Evolutionary conservation across 345 rosid genomes (phyloP), one percentile per base, ranked within the genome.

Genomic region (Melaleuca alternifolia): DNA sequence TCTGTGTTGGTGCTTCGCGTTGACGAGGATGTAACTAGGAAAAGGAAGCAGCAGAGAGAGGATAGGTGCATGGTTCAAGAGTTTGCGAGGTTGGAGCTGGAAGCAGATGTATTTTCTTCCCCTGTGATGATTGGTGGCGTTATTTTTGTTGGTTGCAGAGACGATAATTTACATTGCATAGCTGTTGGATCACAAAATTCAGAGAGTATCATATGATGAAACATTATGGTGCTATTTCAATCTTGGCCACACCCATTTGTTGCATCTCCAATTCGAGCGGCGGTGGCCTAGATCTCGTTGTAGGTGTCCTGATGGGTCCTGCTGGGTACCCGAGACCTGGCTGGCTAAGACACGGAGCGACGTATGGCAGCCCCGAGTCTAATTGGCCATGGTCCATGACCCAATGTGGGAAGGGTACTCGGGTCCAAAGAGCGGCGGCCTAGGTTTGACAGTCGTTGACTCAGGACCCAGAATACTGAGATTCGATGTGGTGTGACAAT

Each of bases 51-150:
- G 37, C 33, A 87, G n/a, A 88, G 83, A 33, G 79, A 86, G 81
- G 26, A 71, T 71, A 71, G 81, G 57, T 30, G 76, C 53, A 52
- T 12, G 88, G 99, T 95, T 88, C 87, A 83, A 86, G 96, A 95
- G 91, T 90, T 93, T 50, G 91, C 94, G 6, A 91, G 90, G 81
- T 30, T 91, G 87, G 91, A 93, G 86, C 92, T 96, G 24, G 90
- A 88, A 24, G 98, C 94, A 77, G 96, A 96, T 57, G 90, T 96
- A 79, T 97, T 96, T 89, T 97, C 99, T 62, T 97, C 98, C 28
- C 98, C 99, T 12, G 96, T 96, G 91, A 94, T 96, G 99, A 88
- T 96, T 11, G 96, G 96, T n/a, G 98, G 99, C 71, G 75, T 91
- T 88, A 92, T 97, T 85, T 97, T 96, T 89, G 94, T 96, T 51